Conservation (phyloP, 73 alveolate species). For the Symbiodinium pilosum region DNA sequence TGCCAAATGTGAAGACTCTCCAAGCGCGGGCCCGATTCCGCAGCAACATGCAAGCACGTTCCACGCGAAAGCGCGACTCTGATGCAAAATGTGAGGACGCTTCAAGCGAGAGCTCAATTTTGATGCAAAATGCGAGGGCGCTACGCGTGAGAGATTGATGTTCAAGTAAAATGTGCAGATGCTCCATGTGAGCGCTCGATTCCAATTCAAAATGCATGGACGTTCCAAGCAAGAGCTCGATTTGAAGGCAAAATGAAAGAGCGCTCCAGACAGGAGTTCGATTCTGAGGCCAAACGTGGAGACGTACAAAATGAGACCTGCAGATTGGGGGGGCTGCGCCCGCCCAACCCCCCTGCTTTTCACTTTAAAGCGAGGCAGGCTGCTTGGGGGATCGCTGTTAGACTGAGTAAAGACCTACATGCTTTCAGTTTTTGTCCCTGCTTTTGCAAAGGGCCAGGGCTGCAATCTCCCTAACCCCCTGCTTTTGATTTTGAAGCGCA, state of each 20-base stretch:
- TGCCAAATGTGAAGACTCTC: background rate
- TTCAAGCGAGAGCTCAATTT: background rate
- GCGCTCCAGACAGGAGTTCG: background rate
- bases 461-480: no score
- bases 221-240: background rate
- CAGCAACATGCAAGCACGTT: background rate
- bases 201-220: background rate
- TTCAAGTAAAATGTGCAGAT: no score
- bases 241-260: background rate
- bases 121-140: background rate
- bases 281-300: background rate
- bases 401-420: no score
- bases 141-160: background rate
- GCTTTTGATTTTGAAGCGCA: no score
- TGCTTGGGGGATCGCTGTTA: no score
- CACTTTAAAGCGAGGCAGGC: no score
- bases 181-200: no score
- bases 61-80: background rate
- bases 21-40: background rate
- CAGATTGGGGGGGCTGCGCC: no score
- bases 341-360: no score
- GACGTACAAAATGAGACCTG: no score
- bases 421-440: no score
- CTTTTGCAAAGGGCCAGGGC: no score
- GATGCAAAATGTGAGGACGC: background rate